Percentiles rank a stretch among this genome's conserved stretches.
Conservation (phyloP, 139 green algal species). For the Micractinium sp. region DNA sequence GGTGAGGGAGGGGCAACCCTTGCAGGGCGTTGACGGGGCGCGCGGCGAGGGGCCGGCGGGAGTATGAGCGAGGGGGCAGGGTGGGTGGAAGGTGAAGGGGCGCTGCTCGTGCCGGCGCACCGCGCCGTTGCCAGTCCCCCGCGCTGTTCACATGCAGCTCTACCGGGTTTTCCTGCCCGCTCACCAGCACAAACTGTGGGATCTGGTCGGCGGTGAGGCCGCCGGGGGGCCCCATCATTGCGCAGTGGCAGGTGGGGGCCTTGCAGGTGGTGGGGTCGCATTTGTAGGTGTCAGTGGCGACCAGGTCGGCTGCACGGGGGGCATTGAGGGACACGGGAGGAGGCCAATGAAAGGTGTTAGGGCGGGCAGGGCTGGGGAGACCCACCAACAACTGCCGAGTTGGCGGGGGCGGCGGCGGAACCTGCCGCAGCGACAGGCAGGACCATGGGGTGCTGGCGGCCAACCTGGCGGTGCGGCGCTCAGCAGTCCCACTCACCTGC, state of each 20-base stretch:
- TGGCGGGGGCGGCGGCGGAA: not conserved
- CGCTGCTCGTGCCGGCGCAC: not conserved
- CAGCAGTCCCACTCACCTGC: not conserved
- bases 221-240: not conserved
- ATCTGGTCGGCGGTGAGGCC: constrained; percentile 16
- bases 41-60: too few relatives aligned
- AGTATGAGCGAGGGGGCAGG: not conserved
- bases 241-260: constrained; percentile 22
- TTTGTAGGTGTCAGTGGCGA: constrained; percentile 23
- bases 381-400: not conserved
- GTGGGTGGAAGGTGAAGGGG: not conserved
- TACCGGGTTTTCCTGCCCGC: too few relatives aligned
- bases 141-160: too few relatives aligned
- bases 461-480: not conserved
- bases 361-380: not conserved
- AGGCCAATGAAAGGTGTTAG: not conserved
- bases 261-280: constrained; percentile 29
- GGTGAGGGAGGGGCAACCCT: too few relatives aligned
- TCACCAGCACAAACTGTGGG: constrained; percentile 37
- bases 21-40: too few relatives aligned
- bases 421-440: not conserved
- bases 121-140: too few relatives aligned
- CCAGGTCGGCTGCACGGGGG: constrained; percentile 6
- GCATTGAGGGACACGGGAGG: too few relatives aligned
- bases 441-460: not conserved